phyloP scores from a whole-genome alignment of 2,329 filamentous ascomycete species.

The Akanthomyces muscarius region DNA sequence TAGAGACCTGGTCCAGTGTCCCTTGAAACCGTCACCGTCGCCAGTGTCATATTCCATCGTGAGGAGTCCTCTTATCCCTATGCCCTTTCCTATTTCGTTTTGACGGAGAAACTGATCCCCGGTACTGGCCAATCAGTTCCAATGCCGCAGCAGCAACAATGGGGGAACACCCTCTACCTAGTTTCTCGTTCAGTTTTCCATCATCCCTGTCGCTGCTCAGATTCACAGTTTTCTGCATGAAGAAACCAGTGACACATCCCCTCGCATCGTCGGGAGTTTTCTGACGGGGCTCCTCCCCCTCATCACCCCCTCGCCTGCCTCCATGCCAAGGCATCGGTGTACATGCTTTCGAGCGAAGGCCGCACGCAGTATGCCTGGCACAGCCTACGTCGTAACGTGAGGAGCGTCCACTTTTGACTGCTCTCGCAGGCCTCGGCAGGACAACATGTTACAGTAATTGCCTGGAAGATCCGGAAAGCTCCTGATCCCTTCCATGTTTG shows the following conservation, averaged over 20 bases:
- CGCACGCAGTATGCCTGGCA: neutral
- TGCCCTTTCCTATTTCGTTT: neutral
- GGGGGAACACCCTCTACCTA: neutral
- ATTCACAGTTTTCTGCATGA: conserved; percentile 1
- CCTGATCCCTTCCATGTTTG: conserved; percentile 14
- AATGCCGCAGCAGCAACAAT: neutral
- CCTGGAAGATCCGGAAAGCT: conserved; percentile 5
- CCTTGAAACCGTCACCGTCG: conserved; percentile 15
- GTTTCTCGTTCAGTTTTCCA: neutral
- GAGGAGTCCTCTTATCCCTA: conserved; percentile 1
- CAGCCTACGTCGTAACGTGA: neutral
- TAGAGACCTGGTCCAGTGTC: neutral
- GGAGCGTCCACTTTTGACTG: neutral
- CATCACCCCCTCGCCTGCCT: neutral
- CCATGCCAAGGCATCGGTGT: neutral
- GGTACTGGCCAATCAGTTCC: neutral
- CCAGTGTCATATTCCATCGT: neutral
- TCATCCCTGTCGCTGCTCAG: conserved; percentile 5
- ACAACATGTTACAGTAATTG: neutral
- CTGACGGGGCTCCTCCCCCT: neutral
- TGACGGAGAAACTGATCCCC: neutral
- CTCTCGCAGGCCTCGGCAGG: neutral
- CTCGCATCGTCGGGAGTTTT: conserved; percentile 1
- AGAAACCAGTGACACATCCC: conserved; percentile 11
- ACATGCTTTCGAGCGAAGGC: neutral